Evolutionary conservation across 108 stramenopile genomes (phyloP), one percentile per base, ranked within the genome.

Genomic region (Skeletonema tropicum): DNA sequence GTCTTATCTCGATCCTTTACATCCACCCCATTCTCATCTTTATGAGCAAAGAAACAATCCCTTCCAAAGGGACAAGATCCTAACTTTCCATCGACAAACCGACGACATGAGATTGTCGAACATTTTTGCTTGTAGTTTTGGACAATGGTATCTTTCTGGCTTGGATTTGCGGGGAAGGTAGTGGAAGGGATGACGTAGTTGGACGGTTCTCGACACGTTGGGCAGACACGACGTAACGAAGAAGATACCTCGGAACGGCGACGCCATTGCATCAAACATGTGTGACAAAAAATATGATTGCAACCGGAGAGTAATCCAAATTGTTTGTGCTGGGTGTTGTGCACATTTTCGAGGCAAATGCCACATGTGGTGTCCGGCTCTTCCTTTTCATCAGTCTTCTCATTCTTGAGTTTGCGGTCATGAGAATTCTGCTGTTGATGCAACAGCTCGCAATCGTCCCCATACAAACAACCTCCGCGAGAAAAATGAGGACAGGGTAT

Each of bases 231-330:
- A n/a, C 79, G 67, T 17, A 45, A 49, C 46, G 63, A 19, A 13
- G 72, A 55, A 38, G 77, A 77, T 14, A 75, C 39, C 31, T 74
- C 64, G 1, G 73, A 62, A 61, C 74, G 64, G 25, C 21, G 66
- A 8, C 87, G 71, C 87, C 87, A 88, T 67, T 85, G 73, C 85
- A 81, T 85, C 48, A 88, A 69, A 58, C 87, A 88, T 38, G 64
- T 6, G 48, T 66, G 71, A 45, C 87, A 88, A 48, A 86, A 88
- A 19, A 68, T 52, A 30, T 88, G 87, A 48, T 77, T 57, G 68
- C 87, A 88, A 31, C 83, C 73, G 9, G 75, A 81, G 17, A 88
- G 70, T 29, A 88, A 25, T 25, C 84, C 87, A 79, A 77, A 88
- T 17, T 68, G 31, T 7, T 63, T 25, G 5, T 46, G 57, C 30